Base-by-base conservation (phyloP, 768 basidiomycete species). In the Podaxis mareebaensis region DNA sequence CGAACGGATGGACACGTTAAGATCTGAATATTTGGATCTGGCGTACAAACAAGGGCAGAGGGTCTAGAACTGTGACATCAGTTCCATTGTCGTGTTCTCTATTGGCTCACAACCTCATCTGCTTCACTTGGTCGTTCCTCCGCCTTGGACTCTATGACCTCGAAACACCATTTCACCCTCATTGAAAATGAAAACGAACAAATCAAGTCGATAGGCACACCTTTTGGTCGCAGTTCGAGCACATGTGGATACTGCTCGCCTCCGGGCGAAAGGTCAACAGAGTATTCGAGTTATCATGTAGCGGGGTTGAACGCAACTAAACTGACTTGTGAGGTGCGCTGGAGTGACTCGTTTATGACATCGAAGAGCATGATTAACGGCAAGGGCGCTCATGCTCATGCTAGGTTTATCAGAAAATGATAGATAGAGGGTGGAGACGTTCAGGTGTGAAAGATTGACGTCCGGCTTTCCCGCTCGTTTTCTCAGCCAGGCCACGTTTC, bases 381-480 rank as follows among this genome's bases (percentile, higher is more conserved):
- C 3, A 12, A 42, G 44, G 26, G 53, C 11, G 20, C 15, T n/a
- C 44, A 8, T 20, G 15, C 28, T 36, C 28, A 11, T 49, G 11
- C 61, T 69, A 93, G 92, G 81, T 81, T 20, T 94, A 94, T 74
- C 91, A 93, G 70, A 78, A 75, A 67, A 92, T 94, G 91, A 88
- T 93, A 66, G 88, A 93, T 74, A 82, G 88, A 20, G 92, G 92
- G 26, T 95, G 92, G 92, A 84, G 93, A 59, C 83, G 93, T 64
- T 91, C 91, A 60, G 92, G 92, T 76, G 60, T 56, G 49, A 65
- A 30, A 30, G 28, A 48, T 33, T 24, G 40, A 39, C 7, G 53
- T 38, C 54, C n/a, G 38, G 7, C 6, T 30, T 40, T 15, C n/a
- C 8, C 36, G 22, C 30, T 20, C 26, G 48, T 28, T 33, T 33